phyloP scores from a whole-genome alignment of 192 early-diverging fungal genomes.

The Podila epigama region DNA sequence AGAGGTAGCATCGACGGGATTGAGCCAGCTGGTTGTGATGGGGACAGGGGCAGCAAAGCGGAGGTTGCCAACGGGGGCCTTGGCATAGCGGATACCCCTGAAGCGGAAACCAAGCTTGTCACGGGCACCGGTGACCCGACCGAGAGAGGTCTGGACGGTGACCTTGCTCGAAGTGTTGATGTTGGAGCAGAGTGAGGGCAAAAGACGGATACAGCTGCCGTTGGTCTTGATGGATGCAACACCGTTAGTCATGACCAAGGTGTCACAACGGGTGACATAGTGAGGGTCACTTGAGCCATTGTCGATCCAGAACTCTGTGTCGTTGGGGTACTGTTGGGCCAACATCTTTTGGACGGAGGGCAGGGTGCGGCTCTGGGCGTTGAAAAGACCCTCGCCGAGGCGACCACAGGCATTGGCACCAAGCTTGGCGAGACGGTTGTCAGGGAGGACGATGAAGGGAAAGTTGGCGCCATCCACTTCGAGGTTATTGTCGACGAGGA shows the following conservation, averaged over 20 bases:
- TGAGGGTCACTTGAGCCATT: conserved; percentile 30
- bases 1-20: conserved; percentile 27
- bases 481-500: conserved; percentile 41
- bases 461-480: conserved; percentile 37
- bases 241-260: conserved; percentile 33
- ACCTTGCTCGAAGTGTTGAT: conserved; percentile 26
- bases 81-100: conserved; percentile 48
- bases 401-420: conserved; percentile 4
- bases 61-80: conserved; percentile 41
- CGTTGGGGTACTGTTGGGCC: conserved; percentile 13
- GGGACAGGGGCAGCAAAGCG: conserved; percentile 45
- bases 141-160: conserved; percentile 24
- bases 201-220: conserved; percentile 28
- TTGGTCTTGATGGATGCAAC: conserved; percentile 23
- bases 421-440: conserved; percentile 26
- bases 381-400: conserved; percentile 36
- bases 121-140: conserved; percentile 34
- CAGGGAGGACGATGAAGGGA: conserved; percentile 41
- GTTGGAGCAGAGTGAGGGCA: conserved; percentile 47
- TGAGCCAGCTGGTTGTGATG: conserved; percentile 22
- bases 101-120: conserved; percentile 46
- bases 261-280: conserved; percentile 32
- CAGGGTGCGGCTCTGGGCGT: conserved; percentile 32
- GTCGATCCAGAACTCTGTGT: conserved; percentile 36
- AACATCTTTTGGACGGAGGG: conserved; percentile 34